A percentile compares a stretch with the other conserved stretches of the same genome.
phyloP scores from a whole-genome alignment of 2,329 filamentous ascomycete species.

The Colletotrichum cereale region DNA sequence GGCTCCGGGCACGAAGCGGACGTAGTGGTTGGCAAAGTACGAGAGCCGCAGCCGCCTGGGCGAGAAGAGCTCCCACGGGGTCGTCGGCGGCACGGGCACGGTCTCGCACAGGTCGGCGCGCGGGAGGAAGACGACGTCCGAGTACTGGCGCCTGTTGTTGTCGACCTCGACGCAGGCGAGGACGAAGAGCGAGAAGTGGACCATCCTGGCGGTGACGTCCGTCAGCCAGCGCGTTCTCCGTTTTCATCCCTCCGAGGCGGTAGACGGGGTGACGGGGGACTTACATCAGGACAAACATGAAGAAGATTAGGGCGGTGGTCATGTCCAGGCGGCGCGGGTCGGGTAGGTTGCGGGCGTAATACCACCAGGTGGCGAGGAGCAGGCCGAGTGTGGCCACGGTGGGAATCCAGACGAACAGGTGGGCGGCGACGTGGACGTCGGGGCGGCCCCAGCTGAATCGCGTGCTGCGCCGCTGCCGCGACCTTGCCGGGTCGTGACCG shows the following conservation, averaged over 20 bases:
- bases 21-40: conserved; percentile 41
- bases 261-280: background rate
- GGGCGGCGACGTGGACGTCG: conserved; percentile 22
- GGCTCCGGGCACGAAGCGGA: conserved; percentile 35
- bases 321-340: background rate
- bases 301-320: conserved; percentile 18
- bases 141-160: conserved; percentile 26
- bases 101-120: conserved; percentile 26
- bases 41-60: conserved; percentile 32
- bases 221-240: background rate
- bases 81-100: conserved; percentile 38
- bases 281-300: conserved; percentile 33
- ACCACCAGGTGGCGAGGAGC: background rate
- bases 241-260: background rate
- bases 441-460: conserved; percentile 32
- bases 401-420: conserved; percentile 30
- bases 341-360: background rate
- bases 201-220: background rate
- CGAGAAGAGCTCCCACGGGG: conserved; percentile 34
- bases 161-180: conserved; percentile 39
- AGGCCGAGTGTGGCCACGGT: conserved; percentile 10
- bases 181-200: conserved; percentile 41
- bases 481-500: background rate
- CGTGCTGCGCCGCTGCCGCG: conserved; percentile 17
- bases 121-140: conserved; percentile 39